Evolutionary conservation across 306 rosid genomes (phyloP).

Genomic region (Malus orientalis): DNA sequence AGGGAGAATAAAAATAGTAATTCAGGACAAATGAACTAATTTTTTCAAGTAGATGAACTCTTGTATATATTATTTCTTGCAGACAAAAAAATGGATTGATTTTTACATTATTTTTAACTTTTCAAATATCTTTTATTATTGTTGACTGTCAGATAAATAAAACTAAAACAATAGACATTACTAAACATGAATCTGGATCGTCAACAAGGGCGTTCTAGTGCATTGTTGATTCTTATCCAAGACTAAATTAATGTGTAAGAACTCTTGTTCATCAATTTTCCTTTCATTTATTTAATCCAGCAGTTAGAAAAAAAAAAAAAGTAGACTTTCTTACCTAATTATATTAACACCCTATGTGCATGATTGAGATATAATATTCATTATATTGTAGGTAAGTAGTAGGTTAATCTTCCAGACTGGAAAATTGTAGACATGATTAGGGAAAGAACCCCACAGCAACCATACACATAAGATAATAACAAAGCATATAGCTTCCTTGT

Average conservation of each 20-base stretch:
- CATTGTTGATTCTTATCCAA: no score
- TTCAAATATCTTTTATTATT: no score
- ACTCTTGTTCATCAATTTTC: no score
- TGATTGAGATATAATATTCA: conserved; percentile 3
- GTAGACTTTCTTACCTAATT: background rate
- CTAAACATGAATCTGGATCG: no score
- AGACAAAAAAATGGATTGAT: background rate
- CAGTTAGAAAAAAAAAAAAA: no score
- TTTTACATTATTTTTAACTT: background rate
- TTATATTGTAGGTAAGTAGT: conserved; percentile 1
- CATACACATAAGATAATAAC: background rate
- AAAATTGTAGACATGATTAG: background rate
- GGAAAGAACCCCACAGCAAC: conserved; percentile 7
- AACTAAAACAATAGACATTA: background rate
- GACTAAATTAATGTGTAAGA: no score
- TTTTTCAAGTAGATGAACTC: background rate
- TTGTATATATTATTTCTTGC: background rate
- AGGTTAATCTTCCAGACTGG: conserved; percentile 8
- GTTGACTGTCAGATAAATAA: background rate
- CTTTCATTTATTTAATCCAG: no score
- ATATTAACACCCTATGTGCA: background rate
- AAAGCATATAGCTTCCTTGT: conserved; percentile 3
- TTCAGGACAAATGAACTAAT: background rate
- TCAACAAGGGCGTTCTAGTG: no score
- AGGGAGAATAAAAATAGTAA: background rate